Percentiles rank a stretch among this genome's conserved stretches.
phyloP scores from a whole-genome alignment of 306 rosid genomes.

The Acacia confusa region DNA sequence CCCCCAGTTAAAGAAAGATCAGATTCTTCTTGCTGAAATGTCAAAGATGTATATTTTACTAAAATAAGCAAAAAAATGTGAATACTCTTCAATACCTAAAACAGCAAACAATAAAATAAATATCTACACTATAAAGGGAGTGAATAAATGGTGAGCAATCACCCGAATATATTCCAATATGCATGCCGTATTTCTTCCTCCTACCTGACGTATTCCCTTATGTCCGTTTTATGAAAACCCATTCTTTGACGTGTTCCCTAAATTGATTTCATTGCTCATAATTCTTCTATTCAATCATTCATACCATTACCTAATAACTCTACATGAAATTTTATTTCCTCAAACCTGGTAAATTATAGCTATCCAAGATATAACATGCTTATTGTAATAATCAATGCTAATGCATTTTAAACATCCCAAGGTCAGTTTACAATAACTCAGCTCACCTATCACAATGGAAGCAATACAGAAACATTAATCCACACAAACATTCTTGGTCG shows the following conservation, averaged over 20 bases:
- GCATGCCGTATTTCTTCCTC: too few relatives aligned
- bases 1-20: slow-evolving; percentile 65
- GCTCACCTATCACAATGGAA: not conserved
- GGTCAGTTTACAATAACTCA: not conserved
- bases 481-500: not conserved
- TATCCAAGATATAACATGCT: not conserved
- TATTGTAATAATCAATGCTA: not conserved
- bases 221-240: too few relatives aligned
- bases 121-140: not conserved
- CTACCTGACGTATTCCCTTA: too few relatives aligned
- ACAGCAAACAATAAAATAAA: not conserved
- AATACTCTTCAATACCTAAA: not conserved
- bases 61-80: slow-evolving; percentile 13
- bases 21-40: slow-evolving; percentile 92
- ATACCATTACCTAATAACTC: not conserved
- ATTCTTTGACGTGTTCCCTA: not conserved
- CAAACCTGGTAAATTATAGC: not conserved
- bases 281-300: not conserved
- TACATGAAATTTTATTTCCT: not conserved
- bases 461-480: not conserved
- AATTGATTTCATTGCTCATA: not conserved
- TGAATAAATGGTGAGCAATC: not conserved
- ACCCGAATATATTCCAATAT: not conserved
- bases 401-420: not conserved
- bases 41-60: slow-evolving; percentile 31